phyloP scores from a whole-genome alignment of 768 basidiomycete species.

The Ramaria rubella region DNA sequence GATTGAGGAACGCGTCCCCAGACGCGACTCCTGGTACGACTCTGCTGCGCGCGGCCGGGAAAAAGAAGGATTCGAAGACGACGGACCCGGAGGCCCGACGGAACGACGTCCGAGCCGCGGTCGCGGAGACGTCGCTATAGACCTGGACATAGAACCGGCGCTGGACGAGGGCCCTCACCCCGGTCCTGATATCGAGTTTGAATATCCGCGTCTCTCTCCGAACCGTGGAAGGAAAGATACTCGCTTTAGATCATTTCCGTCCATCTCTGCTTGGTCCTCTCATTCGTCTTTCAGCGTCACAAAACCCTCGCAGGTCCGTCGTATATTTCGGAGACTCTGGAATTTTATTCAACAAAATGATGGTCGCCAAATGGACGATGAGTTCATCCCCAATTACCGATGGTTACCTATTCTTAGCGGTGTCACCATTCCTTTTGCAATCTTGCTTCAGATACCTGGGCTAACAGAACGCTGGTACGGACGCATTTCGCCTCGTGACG shows the following conservation, averaged over 20 bases:
- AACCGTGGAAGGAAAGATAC: slow-evolving; percentile 2
- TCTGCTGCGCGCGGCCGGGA: not conserved
- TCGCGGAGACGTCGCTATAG: not conserved
- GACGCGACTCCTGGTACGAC: not conserved
- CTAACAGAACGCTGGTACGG: slow-evolving; percentile 68
- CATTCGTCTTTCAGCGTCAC: not conserved
- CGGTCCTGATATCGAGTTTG: not conserved
- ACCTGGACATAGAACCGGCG: not conserved
- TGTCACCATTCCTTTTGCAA: slow-evolving; percentile 65
- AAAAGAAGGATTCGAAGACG: not conserved
- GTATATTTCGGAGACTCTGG: not conserved
- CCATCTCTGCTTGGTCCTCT: slow-evolving; percentile 4
- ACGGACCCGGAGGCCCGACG: not conserved
- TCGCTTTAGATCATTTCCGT: slow-evolving; percentile 1
- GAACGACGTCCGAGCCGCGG: not conserved
- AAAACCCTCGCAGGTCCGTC: not conserved
- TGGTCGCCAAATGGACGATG: slow-evolving; percentile 19
- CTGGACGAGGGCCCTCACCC: not conserved
- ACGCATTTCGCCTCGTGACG: not conserved
- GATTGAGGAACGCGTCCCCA: not conserved
- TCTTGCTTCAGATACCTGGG: slow-evolving; percentile 77
- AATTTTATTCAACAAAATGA: slow-evolving; percentile 1
- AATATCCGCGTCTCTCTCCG: not conserved
- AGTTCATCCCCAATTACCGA: slow-evolving; percentile 52
- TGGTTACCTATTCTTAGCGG: slow-evolving; percentile 60